Evolutionary conservation across 306 rosid species (phyloP), one percentile per base, ranked within the genome.

Genomic region (Prunus armeniaca): DNA sequence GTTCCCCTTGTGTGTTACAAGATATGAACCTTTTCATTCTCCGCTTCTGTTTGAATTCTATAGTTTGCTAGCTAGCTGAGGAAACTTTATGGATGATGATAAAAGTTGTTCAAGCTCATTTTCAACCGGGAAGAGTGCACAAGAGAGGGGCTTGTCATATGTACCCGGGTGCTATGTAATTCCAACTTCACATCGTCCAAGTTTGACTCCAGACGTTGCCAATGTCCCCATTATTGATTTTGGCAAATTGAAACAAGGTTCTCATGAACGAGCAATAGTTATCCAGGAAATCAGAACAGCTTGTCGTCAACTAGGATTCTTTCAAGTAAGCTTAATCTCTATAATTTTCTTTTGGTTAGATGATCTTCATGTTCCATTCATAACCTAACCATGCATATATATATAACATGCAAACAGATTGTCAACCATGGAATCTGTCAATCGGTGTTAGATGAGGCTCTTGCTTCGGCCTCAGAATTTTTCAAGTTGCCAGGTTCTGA

Each of bases 381-480:
- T 5, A 34, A 34, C 41, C 20, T n/a, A 9, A 22, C 13, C 55
- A 71, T 52, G 50, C 63, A 22, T 38, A 57, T 32, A 9, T 1
- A 45, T 30, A 30, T 30, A 30, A 6, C 6, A 56, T 8, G 14
- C 6, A 5, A 5, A 4, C 28, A 86, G 95, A 52, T 90, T 6
- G 76, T 74, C 81, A 86, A 88, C 71, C 92, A 90, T 79, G 92
- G 95, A 45, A 81, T 88, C 64, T 14, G 63, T 28, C 73, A 81
- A 58, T 32, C 66, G 19, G 82, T 84, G 82, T 7, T 84, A 30
- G 84, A 84, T 14, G 85, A 76, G 3, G 89, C 90, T 34, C 64
- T 88, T 10, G 43, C 25, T 2, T 67, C 63, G 28, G 88, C 87
- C 2, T 72, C 45, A 12, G 84, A 69, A 12, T 88, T 86, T 51